Evolutionary conservation across 257 asterid species (phyloP).

Genomic region (Jasminum sambac): DNA sequence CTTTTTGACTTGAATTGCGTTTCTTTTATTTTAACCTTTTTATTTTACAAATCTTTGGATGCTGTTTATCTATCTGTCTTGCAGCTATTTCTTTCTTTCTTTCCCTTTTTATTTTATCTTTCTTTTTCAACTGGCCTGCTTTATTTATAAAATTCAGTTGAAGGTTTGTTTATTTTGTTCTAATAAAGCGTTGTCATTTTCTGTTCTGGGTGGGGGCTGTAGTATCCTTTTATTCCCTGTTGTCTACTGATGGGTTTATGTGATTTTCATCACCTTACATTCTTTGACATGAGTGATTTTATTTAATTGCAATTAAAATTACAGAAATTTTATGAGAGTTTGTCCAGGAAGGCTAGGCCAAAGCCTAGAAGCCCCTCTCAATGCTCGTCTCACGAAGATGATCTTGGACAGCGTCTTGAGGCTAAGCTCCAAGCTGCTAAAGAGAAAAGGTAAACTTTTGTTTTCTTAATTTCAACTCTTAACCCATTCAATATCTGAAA

Average conservation of each 20-base stretch:
- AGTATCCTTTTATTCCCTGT: constrained; percentile 3
- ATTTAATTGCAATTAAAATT: constrained; percentile 13
- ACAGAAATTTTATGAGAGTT: constrained; percentile 83
- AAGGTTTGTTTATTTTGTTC: background rate
- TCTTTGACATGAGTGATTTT: background rate
- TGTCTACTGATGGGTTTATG: background rate
- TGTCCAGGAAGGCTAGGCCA: constrained; percentile 88
- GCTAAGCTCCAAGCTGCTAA: constrained; percentile 98
- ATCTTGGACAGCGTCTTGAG: constrained; percentile 90
- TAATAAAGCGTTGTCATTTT: background rate
- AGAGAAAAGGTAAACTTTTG: constrained; percentile 61
- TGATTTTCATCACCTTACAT: background rate
- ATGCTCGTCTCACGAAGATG: constrained; percentile 67
- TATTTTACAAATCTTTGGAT: background rate
- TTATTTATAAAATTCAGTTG: background rate
- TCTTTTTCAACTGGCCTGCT: background rate
- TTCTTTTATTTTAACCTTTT: background rate
- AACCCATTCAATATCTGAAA: background rate
- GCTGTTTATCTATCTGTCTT: background rate
- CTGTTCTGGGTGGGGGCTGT: background rate
- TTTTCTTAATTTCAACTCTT: background rate
- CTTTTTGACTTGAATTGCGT: background rate
- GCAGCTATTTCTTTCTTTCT: background rate
- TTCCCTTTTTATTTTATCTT: background rate
- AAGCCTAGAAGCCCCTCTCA: constrained; percentile 85